Conservation (phyloP, 345 rosid genomes). For the Linum tenue region DNA sequence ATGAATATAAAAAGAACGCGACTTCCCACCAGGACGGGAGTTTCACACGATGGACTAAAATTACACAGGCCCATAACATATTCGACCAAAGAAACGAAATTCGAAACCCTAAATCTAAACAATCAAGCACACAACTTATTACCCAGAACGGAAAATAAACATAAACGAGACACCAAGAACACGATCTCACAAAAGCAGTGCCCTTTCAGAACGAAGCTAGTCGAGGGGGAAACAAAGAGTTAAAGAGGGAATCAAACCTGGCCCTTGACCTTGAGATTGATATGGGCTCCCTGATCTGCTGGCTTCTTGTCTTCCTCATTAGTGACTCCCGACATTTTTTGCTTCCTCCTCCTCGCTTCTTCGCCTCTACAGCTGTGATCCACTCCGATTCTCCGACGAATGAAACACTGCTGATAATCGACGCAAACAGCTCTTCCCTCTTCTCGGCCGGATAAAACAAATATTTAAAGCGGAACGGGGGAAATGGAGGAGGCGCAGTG, state of each 20-base stretch:
- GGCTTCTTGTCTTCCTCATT: background rate
- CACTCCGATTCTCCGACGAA: background rate
- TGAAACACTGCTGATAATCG: background rate
- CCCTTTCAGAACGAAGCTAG: background rate
- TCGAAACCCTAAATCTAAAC: background rate
- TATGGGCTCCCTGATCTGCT: background rate
- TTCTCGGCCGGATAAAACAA: too few relatives aligned
- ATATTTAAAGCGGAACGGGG: background rate
- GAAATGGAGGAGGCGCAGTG: background rate
- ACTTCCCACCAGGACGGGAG: too few relatives aligned
- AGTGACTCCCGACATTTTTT: background rate
- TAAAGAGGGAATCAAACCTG: background rate
- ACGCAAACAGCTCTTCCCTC: background rate
- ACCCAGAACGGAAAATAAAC: too few relatives aligned
- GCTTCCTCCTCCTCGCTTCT: background rate
- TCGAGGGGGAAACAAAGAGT: background rate
- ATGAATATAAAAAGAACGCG: too few relatives aligned
- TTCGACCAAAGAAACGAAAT: background rate
- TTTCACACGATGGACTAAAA: too few relatives aligned
- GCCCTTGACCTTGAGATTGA: background rate
- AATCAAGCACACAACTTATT: background rate
- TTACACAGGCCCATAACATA: background rate
- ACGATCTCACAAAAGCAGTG: too few relatives aligned
- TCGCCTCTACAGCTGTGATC: background rate
- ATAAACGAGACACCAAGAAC: too few relatives aligned